A percentile compares a stretch with the other conserved stretches of the same genome.
Evolutionary conservation across 202 grass and related monocot species (phyloP).

Genomic region (Carex arenaria): DNA sequence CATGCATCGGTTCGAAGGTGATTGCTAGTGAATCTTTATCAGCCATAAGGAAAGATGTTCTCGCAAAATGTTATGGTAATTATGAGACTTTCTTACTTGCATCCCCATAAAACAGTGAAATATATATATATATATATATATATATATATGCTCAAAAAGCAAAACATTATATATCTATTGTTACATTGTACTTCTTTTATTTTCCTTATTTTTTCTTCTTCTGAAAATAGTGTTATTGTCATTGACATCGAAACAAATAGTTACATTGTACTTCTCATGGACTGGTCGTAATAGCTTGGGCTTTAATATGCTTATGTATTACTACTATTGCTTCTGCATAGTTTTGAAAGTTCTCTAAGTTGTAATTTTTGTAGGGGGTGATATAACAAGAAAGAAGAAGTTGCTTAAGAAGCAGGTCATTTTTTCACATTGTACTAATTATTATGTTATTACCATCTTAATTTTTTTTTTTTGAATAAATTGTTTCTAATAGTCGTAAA

Average conservation of each 20-base stretch:
- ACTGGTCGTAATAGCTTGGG: background rate
- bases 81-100: conserved; percentile 23
- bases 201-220: background rate
- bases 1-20: conserved; percentile 91
- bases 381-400: conserved; percentile 99
- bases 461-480: background rate
- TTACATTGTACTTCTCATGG: background rate
- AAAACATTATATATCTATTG: background rate
- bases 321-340: background rate
- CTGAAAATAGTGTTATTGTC: background rate
- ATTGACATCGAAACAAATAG: background rate
- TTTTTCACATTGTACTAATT: conserved; percentile 2
- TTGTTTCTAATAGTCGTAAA: conserved; percentile 20
- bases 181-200: background rate
- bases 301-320: conserved; percentile 3
- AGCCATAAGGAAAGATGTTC: conserved; percentile 95
- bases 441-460: background rate
- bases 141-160: background rate
- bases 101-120: conserved; percentile 18
- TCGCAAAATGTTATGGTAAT: conserved; percentile 97
- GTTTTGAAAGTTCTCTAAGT: conserved; percentile 17
- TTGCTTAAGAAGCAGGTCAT: conserved; percentile 89
- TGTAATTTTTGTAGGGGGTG: conserved; percentile 54
- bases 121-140: background rate
- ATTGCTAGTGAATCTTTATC: conserved; percentile 93